Evolutionary conservation across 257 asterid species (phyloP).

Genomic region (Henckelia pumila): DNA sequence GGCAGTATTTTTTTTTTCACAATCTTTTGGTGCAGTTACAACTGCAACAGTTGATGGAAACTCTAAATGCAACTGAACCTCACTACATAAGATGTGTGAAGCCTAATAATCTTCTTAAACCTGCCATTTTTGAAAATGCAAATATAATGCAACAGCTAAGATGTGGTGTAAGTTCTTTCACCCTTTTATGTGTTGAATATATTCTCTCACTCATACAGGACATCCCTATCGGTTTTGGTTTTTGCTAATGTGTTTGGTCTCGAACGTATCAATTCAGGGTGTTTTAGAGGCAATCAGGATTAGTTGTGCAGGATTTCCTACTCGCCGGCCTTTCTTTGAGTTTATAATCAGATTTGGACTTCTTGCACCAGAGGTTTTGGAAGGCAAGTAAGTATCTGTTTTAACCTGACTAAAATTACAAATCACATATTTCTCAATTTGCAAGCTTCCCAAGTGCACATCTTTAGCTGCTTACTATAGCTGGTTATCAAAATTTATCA

Average conservation of each 20-base stretch:
- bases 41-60: constrained; percentile 90
- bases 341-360: constrained; percentile 92
- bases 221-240: neutral
- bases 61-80: constrained; percentile 92
- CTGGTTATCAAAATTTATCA: constrained; percentile 3
- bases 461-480: constrained; percentile 17
- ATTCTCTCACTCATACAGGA: constrained; percentile 7
- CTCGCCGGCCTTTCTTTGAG: constrained; percentile 94
- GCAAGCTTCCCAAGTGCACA: constrained; percentile 20
- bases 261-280: constrained; percentile 58
- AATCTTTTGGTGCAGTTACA: constrained; percentile 72
- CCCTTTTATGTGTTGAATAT: constrained; percentile 14
- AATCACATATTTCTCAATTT: constrained; percentile 18
- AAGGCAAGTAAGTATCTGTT: constrained; percentile 56
- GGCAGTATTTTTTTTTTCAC: constrained; percentile 13
- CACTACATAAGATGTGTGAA: constrained; percentile 96
- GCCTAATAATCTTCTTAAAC: constrained; percentile 95
- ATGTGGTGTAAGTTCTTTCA: constrained; percentile 79
- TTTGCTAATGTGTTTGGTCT: constrained; percentile 14
- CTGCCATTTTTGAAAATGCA: constrained; percentile 86
- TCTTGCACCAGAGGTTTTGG: constrained; percentile 88
- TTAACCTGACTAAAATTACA: constrained; percentile 23
- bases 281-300: constrained; percentile 97
- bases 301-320: constrained; percentile 97
- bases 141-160: constrained; percentile 92